Conservation (phyloP, 2,329 filamentous ascomycete genomes). For the Pestalotiopsis sp. region DNA sequence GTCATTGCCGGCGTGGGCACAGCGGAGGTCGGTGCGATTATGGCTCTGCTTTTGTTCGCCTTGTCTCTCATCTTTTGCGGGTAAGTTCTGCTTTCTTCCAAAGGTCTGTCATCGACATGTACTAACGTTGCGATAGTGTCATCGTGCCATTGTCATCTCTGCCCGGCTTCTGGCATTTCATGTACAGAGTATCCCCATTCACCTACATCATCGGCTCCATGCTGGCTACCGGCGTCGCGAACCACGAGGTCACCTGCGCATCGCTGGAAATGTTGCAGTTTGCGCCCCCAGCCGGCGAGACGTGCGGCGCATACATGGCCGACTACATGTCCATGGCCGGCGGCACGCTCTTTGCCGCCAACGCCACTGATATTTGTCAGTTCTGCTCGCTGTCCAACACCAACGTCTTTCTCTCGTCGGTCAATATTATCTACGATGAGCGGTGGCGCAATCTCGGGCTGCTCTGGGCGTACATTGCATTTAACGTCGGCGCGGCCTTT, state of each 20-base stretch:
- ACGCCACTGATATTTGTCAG: constrained; percentile 45
- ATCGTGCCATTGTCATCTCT: constrained; percentile 63
- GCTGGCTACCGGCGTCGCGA: constrained; percentile 64
- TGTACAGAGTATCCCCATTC: constrained; percentile 75
- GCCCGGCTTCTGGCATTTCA: constrained; percentile 69
- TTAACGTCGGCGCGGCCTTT: constrained; percentile 56
- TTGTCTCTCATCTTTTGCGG: constrained; percentile 77
- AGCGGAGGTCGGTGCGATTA: constrained; percentile 76
- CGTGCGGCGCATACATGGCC: constrained; percentile 58
- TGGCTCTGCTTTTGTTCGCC: constrained; percentile 75
- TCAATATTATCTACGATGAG: constrained; percentile 47
- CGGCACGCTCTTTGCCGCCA: constrained; percentile 47
- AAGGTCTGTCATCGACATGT: background rate
- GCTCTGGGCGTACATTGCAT: constrained; percentile 55
- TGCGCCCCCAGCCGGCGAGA: constrained; percentile 54
- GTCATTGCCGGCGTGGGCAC: constrained; percentile 76
- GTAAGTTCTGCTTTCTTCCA: background rate
- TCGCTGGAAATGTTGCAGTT: constrained; percentile 66
- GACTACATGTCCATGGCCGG: constrained; percentile 54
- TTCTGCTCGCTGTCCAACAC: constrained; percentile 42
- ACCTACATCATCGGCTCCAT: constrained; percentile 74
- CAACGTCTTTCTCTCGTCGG: constrained; percentile 38
- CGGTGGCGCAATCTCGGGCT: constrained; percentile 62
- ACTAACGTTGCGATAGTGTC: constrained; percentile 38
- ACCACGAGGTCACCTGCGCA: constrained; percentile 62